Evolutionary conservation across 768 basidiomycete genomes (phyloP).

Genomic region (Megacollybia marginata): DNA sequence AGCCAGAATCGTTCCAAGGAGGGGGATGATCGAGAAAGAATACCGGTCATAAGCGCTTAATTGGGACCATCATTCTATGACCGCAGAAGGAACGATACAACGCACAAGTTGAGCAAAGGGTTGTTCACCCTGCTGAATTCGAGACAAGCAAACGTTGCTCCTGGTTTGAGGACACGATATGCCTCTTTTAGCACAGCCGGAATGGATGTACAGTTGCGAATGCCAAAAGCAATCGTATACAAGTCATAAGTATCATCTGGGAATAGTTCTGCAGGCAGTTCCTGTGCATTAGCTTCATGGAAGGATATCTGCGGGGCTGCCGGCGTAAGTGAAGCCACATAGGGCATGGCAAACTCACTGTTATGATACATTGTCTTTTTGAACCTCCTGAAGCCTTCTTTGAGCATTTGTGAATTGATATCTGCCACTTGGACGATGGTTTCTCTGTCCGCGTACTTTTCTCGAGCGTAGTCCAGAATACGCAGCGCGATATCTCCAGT

Average conservation of each 20-base stretch:
- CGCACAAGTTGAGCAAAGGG: slow-evolving; percentile 80
- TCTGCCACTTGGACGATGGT: slow-evolving; percentile 86
- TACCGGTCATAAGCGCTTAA: slow-evolving; percentile 87
- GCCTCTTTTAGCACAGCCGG: slow-evolving; percentile 85
- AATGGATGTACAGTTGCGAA: slow-evolving; percentile 93
- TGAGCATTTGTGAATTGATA: slow-evolving; percentile 93
- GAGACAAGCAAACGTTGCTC: slow-evolving; percentile 90
- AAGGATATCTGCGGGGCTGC: slow-evolving; percentile 90
- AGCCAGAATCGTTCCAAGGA: slow-evolving; percentile 94
- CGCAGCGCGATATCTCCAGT: slow-evolving; percentile 96
- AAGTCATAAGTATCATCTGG: slow-evolving; percentile 82
- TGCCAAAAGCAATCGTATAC: slow-evolving; percentile 98
- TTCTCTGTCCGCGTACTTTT: slow-evolving; percentile 85
- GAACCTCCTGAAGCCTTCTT: slow-evolving; percentile 83
- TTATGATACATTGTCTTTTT: slow-evolving; percentile 98
- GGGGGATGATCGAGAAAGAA: slow-evolving; percentile 91
- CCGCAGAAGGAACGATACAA: slow-evolving; percentile 9
- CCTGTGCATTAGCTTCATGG: slow-evolving; percentile 89
- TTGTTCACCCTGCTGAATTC: slow-evolving; percentile 94
- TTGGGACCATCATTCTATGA: slow-evolving; percentile 1
- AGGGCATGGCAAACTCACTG: slow-evolving; percentile 44
- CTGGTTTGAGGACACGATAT: slow-evolving; percentile 90
- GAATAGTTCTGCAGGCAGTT: slow-evolving; percentile 59
- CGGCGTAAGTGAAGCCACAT: neutral
- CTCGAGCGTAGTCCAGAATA: slow-evolving; percentile 85